phyloP scores from a whole-genome alignment of 2,329 filamentous ascomycete species.

The Aspergillus quadricinctus region DNA sequence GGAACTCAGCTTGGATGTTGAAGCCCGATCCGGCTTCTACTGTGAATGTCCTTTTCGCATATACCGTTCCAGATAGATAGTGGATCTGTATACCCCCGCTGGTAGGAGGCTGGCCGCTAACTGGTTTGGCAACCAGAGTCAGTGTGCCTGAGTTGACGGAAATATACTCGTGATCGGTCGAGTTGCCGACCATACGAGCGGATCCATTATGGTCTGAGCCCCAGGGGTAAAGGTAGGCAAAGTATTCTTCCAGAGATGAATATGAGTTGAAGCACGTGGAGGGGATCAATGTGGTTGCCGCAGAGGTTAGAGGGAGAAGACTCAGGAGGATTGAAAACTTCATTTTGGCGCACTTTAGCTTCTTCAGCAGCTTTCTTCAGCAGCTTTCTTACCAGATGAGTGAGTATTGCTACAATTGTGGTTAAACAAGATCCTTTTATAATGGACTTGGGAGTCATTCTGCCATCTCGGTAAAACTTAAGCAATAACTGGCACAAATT shows the following conservation, averaged over 20 bases:
- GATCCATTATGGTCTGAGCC: constrained; percentile 56
- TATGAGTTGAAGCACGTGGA: constrained; percentile 28
- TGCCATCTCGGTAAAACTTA: not conserved
- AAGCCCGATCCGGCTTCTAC: constrained; percentile 36
- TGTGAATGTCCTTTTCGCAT: constrained; percentile 41
- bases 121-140: constrained; percentile 47
- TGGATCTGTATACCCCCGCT: constrained; percentile 39
- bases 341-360: not conserved
- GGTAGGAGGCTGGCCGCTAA: constrained; percentile 25
- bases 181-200: constrained; percentile 46
- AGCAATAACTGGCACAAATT: not conserved
- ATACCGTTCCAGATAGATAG: constrained; percentile 49
- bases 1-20: constrained; percentile 38
- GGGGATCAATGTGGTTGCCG: constrained; percentile 18
- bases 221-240: constrained; percentile 55
- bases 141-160: constrained; percentile 39
- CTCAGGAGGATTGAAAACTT: not conserved
- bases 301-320: constrained; percentile 7
- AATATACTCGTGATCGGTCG: constrained; percentile 40
- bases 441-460: too few relatives aligned
- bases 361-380: too few relatives aligned
- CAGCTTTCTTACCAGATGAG: too few relatives aligned
- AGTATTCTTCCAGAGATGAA: constrained; percentile 37
- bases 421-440: too few relatives aligned
- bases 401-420: not conserved